Evolutionary conservation across 805 yeast species (phyloP).

Genomic region (Henningerozyma blattae): DNA sequence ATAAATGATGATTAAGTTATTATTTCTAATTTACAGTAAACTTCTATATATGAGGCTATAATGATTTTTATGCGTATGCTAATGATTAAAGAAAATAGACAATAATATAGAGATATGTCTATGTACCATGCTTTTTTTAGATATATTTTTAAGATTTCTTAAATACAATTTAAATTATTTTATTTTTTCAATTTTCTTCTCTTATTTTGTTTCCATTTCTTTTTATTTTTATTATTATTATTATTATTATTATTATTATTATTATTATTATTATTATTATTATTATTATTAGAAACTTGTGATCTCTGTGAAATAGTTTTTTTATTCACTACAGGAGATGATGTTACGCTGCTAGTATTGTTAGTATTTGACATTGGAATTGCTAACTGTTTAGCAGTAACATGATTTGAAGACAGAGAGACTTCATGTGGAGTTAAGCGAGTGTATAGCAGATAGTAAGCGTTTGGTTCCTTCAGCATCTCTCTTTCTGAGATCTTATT

Average conservation of each 20-base stretch:
- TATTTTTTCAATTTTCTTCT: conserved; percentile 18
- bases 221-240: conserved; percentile 4
- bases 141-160: too few relatives aligned
- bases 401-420: conserved; percentile 6
- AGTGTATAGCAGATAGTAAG: conserved; percentile 81
- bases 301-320: too few relatives aligned
- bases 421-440: conserved; percentile 49
- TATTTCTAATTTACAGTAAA: too few relatives aligned
- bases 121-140: too few relatives aligned
- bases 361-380: conserved; percentile 3
- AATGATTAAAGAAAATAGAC: too few relatives aligned
- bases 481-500: conserved; percentile 58
- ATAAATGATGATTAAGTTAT: too few relatives aligned
- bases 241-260: conserved; percentile 3
- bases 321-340: too few relatives aligned
- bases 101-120: too few relatives aligned
- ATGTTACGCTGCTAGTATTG: too few relatives aligned
- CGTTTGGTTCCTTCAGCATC: conserved; percentile 75
- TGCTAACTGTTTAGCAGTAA: conserved; percentile 8
- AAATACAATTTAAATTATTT: neutral
- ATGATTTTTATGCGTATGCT: too few relatives aligned
- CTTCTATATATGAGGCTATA: too few relatives aligned
- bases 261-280: conserved; percentile 1
- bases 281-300: neutral
- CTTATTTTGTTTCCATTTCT: conserved; percentile 20